Percentiles rank a stretch among this genome's conserved stretches.
These are phyloP conservation scores for Dendrocalamus sinicus DNA, from an alignment of 176 grass and related monocot species.

Conservation along the genomic window DNA sequence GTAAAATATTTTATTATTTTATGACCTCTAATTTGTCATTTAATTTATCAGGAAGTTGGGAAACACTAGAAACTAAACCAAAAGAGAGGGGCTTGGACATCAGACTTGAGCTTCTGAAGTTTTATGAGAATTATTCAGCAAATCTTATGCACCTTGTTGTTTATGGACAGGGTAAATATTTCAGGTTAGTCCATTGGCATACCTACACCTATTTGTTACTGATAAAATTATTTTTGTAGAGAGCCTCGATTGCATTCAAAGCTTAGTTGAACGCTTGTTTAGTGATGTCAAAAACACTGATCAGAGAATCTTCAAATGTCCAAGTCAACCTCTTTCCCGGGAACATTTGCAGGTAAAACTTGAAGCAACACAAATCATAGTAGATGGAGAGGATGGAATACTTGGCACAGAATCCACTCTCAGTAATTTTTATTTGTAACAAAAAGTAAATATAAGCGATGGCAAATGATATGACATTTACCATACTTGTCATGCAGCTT, in stretches of 20 bases:
- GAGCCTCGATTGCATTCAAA: constrained; percentile 82
- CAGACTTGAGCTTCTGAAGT: constrained; percentile 83
- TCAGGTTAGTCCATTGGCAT: constrained; percentile 5
- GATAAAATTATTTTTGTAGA: constrained; percentile 55
- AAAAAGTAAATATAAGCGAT: constrained; percentile 16
- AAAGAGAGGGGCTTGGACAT: constrained; percentile 85
- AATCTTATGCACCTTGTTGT: constrained; percentile 97
- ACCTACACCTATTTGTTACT: constrained; percentile 22
- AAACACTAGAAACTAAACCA: constrained; percentile 83
- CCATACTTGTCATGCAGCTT: constrained; percentile 55
- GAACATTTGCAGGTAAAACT: constrained; percentile 86
- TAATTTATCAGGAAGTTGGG: constrained; percentile 74
- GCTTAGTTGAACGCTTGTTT: constrained; percentile 72
- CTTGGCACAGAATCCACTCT: not conserved
- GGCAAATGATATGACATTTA: constrained; percentile 17
- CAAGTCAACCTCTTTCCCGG: constrained; percentile 64
- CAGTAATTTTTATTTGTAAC: constrained; percentile 25
- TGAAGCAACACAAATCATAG: constrained; percentile 29
- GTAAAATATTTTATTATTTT: constrained; percentile 7
- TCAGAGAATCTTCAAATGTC: constrained; percentile 60
- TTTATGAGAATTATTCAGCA: constrained; percentile 92
- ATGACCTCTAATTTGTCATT: constrained; percentile 1
- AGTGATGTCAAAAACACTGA: constrained; percentile 61
- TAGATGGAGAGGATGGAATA: constrained; percentile 23
- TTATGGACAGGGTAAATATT: constrained; percentile 83